Percentiles rank a stretch among this genome's conserved stretches.
Evolutionary conservation across 805 yeast species (phyloP).

Genomic region (Teunomyces kruisii): DNA sequence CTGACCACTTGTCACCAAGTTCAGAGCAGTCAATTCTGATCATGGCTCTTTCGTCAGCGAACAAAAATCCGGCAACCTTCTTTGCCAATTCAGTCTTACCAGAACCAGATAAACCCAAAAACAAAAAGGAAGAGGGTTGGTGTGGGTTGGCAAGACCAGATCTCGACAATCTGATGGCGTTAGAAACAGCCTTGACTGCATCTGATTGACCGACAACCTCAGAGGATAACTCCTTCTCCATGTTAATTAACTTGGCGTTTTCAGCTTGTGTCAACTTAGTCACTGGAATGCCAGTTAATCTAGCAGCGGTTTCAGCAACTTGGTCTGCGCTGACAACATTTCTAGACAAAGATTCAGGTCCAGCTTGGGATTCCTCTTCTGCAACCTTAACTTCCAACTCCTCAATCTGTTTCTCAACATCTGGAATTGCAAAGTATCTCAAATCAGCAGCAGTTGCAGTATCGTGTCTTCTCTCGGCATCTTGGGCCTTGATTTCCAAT

Average conservation of each 20-base stretch:
- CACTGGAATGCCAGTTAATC: slow-evolving; percentile 96
- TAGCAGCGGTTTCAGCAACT: slow-evolving; percentile 95
- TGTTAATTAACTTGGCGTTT: slow-evolving; percentile 86
- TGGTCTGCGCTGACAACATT: slow-evolving; percentile 89
- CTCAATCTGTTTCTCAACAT: slow-evolving; percentile 71
- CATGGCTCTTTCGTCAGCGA: slow-evolving; percentile 95
- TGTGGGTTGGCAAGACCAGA: slow-evolving; percentile 95
- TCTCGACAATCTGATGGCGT: slow-evolving; percentile 88
- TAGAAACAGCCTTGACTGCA: slow-evolving; percentile 94
- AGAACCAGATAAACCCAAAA: slow-evolving; percentile 93
- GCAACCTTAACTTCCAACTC: slow-evolving; percentile 75
- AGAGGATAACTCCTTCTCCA: slow-evolving; percentile 82
- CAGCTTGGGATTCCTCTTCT: slow-evolving; percentile 66
- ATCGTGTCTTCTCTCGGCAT: slow-evolving; percentile 97
- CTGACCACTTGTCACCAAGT: slow-evolving; percentile 91
- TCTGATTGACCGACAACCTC: slow-evolving; percentile 94
- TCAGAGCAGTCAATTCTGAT: slow-evolving; percentile 98
- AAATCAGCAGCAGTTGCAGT: slow-evolving; percentile 93
- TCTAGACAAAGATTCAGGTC: slow-evolving; percentile 65
- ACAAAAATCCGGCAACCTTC: slow-evolving; percentile 92
- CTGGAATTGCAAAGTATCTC: slow-evolving; percentile 96
- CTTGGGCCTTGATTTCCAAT: slow-evolving; percentile 85
- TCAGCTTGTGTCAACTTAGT: slow-evolving; percentile 93
- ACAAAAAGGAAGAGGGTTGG: slow-evolving; percentile 94
- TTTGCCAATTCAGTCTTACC: slow-evolving; percentile 98